Evolutionary conservation across 2,329 filamentous ascomycete genomes (phyloP), one percentile per base, ranked within the genome.

Genomic region (Cytospora piceae): DNA sequence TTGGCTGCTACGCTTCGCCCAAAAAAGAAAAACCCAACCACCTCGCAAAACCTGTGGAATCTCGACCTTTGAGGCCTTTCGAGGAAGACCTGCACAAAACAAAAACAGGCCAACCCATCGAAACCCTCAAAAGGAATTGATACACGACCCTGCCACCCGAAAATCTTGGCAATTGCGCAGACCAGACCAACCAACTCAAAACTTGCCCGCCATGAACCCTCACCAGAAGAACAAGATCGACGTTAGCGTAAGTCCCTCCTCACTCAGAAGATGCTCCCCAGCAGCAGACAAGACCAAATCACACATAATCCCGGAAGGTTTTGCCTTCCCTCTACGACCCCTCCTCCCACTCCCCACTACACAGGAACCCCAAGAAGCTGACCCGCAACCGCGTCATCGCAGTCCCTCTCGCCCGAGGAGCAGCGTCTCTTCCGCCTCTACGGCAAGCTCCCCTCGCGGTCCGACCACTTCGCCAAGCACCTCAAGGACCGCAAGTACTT

Each of bases 401-500:
- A 98, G 95, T 91, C 92, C 71, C 87, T 99, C 80, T 91, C 91
- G 63, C 90, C 94, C 68, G 95, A 99, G 75, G 95, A 99, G 85
- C 94, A 97, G 81, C 92, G 92, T 70, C 90, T 98, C 75, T 95
- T 98, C 85, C 91, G 94, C 71, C 90, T 98, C 70, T 99, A 99
- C 80, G 95, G 95, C 81, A 98, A 98, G 82, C 90, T 98, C 68
- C 95, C 95, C 70, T 96, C 91, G 79, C 95, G 95, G 79, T 96
- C 94, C 78, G 94, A 97, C 79, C 87, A 97, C 74, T 90, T 98
- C 73, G 93, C 96, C 84, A 98, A 98, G 84, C 96, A 98, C 77
- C 87, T 98, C 77, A 97, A 97, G 86, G 95, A 98, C 79, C 94
- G 95, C 83, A 99, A 96, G 83, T 97, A 97, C 83, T 97, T 97